Evolutionary conservation across 2,329 filamentous ascomycete genomes (phyloP).

Genomic region (Zasmidium citrigriseum): DNA sequence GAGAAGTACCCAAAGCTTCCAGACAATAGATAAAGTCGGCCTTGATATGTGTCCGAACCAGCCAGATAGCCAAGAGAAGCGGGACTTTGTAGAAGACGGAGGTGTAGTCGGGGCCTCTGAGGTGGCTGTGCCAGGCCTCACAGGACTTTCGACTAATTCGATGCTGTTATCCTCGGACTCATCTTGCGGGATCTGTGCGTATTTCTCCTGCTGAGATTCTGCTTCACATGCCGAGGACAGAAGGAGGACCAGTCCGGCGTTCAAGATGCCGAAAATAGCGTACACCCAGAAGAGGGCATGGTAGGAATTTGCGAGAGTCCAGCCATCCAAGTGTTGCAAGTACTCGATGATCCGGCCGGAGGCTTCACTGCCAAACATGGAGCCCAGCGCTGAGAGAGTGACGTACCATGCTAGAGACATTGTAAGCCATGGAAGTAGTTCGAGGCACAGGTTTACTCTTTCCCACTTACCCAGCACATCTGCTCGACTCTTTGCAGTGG

Average conservation of each 20-base stretch:
- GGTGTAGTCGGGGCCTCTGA: constrained; percentile 5
- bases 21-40: constrained; percentile 56
- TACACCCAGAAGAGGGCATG: constrained; percentile 63
- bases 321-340: constrained; percentile 48
- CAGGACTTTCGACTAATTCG: constrained; percentile 19
- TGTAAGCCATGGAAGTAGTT: too few relatives aligned
- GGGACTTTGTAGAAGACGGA: constrained; percentile 8
- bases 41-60: constrained; percentile 58
- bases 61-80: constrained; percentile 19
- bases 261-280: constrained; percentile 55
- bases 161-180: constrained; percentile 26
- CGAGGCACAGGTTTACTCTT: too few relatives aligned
- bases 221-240: constrained; percentile 56
- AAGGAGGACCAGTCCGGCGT: constrained; percentile 48
- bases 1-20: constrained; percentile 67
- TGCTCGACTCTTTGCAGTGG: constrained; percentile 53
- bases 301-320: constrained; percentile 55
- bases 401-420: constrained; percentile 69
- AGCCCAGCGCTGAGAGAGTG: constrained; percentile 57
- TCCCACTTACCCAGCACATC: too few relatives aligned
- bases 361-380: constrained; percentile 55
- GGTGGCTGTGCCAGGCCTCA: not conserved
- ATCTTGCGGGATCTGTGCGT: constrained; percentile 29
- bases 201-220: constrained; percentile 31
- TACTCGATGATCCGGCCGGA: constrained; percentile 55